Base-by-base conservation (phyloP, 129 eudicot genomes). In the Flaveria brownii region DNA sequence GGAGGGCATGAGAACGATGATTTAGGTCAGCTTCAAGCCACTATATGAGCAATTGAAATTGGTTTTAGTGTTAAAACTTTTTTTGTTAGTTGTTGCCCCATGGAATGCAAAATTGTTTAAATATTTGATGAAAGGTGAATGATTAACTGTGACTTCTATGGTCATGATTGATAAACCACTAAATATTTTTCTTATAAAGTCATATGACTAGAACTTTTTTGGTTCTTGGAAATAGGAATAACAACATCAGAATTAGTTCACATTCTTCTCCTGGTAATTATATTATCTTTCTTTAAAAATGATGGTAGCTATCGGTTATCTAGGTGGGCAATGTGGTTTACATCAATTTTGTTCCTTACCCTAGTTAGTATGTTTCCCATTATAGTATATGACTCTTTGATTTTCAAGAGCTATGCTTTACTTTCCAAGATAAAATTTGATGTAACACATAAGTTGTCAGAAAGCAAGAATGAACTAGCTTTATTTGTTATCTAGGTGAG, bases 31-130 rank as follows among this genome's bases (percentile, higher is more conserved):
- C 87, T 95, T 80, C 96, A 83, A 83, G 89, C 94, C 47, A 86
- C 96, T 75, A 95, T 95, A 97, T 90, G 82, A 56, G 66, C 96
- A 3, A 81, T 95, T 30, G 99, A 95, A 82, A 66, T 84, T 43
- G 97, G 94, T 80, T 91, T 92, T 82, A 80, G 70, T 74, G 8
- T n/a, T 47, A 22, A 68, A 52, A 23, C 72, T 63, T 62, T 20
- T 20, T 20, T 20, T 20, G 22, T 20, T 20, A 20, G 22, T 20
- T 20, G 22, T 20, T 20, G 22, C 22, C 22, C 22, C 22, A 20
- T 20, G 0, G 22, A 20, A 20, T 20, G 22, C 22, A 20, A 20
- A 20, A 20, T 20, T 20, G 11, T 42, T 30, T 61, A 23, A 18
- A 75, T 47, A 30, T 64, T 75, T 63, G 65, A 8, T 18, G 41